Evolutionary conservation across 768 basidiomycete genomes (phyloP).

Genomic region (Boletus patriciae): DNA sequence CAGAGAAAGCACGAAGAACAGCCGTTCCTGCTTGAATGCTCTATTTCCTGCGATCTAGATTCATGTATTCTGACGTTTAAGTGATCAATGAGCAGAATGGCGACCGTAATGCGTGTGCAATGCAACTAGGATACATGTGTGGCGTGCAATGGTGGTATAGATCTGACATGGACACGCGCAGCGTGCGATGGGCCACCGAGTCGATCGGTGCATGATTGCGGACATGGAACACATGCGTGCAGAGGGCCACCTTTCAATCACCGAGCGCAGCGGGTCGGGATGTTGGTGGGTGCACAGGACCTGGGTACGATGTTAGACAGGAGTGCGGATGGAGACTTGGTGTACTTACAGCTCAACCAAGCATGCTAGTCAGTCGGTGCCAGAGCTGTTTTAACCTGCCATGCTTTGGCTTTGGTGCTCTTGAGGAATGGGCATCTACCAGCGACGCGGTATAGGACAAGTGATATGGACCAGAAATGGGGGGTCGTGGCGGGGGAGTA

Average conservation of each 20-base stretch:
- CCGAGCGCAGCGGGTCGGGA: neutral
- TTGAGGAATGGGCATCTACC: slow-evolving; percentile 25
- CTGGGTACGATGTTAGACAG: neutral
- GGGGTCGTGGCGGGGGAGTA: slow-evolving; percentile 24
- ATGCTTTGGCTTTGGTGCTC: slow-evolving; percentile 15
- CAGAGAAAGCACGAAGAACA: slow-evolving; percentile 45
- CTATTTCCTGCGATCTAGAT: slow-evolving; percentile 14
- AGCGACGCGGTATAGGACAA: slow-evolving; percentile 33
- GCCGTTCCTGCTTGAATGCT: slow-evolving; percentile 11
- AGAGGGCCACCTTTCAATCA: neutral
- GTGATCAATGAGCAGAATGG: slow-evolving; percentile 13
- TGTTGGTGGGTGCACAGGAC: neutral
- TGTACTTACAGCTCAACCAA: slow-evolving; percentile 17
- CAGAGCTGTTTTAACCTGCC: slow-evolving; percentile 32
- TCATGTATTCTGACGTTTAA: slow-evolving; percentile 9
- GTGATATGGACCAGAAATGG: slow-evolving; percentile 35
- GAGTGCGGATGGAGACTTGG: neutral
- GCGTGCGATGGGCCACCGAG: slow-evolving; percentile 22
- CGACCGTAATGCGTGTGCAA: slow-evolving; percentile 13
- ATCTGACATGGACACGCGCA: slow-evolving; percentile 23
- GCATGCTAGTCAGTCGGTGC: slow-evolving; percentile 22
- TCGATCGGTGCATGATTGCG: slow-evolving; percentile 20
- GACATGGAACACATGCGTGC: slow-evolving; percentile 17
- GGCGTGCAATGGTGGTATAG: slow-evolving; percentile 9
- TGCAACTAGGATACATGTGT: slow-evolving; percentile 22